Percentiles rank a stretch among this genome's conserved stretches.
Evolutionary conservation across 1,284 basidiomycete species (phyloP).

Genomic region (Cryptococcus jaspeensis): DNA sequence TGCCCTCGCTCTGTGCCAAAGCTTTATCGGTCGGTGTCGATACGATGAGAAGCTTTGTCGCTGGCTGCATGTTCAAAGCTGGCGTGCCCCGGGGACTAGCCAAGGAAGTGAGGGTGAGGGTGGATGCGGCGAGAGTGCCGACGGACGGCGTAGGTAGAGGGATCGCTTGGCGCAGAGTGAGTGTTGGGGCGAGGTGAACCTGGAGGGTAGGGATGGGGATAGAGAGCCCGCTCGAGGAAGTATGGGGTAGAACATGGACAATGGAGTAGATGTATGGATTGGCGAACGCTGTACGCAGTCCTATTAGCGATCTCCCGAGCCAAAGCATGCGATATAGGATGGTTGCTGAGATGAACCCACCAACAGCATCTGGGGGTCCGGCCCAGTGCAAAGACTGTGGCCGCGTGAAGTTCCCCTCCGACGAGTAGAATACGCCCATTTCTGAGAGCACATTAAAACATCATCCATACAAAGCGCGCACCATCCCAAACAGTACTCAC

Average conservation of each 20-base stretch:
- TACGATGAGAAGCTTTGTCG: conserved; percentile 57
- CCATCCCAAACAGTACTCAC: conserved; percentile 55
- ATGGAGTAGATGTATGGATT: conserved; percentile 83
- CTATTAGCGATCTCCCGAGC: conserved; percentile 14
- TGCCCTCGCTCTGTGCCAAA: conserved; percentile 63
- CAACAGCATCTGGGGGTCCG: conserved; percentile 74
- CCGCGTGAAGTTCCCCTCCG: conserved; percentile 66
- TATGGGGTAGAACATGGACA: conserved; percentile 55
- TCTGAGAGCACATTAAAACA: conserved; percentile 53
- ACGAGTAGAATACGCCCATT: conserved; percentile 68
- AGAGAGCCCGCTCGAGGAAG: conserved; percentile 3
- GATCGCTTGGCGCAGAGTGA: conserved; percentile 64
- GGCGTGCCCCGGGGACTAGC: conserved; percentile 45
- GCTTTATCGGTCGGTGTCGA: conserved; percentile 71
- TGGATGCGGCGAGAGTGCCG: conserved; percentile 23
- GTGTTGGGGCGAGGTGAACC: conserved; percentile 73
- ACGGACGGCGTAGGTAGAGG: conserved; percentile 57
- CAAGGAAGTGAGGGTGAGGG: conserved; percentile 6
- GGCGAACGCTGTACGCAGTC: conserved; percentile 60
- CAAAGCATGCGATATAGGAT: conserved; percentile 3
- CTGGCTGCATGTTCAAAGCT: conserved; percentile 54
- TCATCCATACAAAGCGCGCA: background rate
- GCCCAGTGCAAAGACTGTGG: conserved; percentile 70
- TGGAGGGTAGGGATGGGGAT: conserved; percentile 64
- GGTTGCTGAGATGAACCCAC: conserved; percentile 54